These are phyloP conservation scores for Piper longum DNA, from an alignment of 164 flowering plant species.

Conservation along the genomic window DNA sequence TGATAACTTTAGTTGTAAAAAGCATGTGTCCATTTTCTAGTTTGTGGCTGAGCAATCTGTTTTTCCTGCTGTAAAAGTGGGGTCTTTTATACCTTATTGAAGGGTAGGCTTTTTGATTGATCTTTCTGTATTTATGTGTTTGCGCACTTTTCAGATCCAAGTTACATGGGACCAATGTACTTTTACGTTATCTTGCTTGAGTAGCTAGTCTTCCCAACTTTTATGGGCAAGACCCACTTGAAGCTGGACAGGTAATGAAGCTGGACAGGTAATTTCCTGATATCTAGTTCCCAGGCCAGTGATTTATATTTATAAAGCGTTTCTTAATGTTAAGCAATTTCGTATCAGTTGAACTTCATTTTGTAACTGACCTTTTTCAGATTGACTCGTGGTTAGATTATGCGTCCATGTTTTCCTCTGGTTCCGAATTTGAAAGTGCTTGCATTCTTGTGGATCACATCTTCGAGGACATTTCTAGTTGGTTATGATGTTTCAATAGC, in stretches of 20 bases:
- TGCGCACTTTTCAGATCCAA: constrained; percentile 19
- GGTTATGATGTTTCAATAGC: constrained; percentile 59
- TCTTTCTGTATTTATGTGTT: neutral
- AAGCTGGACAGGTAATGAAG: constrained; percentile 54
- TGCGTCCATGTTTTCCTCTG: constrained; percentile 39
- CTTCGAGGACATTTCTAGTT: constrained; percentile 47
- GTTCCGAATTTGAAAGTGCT: constrained; percentile 81
- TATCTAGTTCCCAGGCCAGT: neutral
- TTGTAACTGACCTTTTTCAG: constrained; percentile 18
- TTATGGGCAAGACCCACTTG: constrained; percentile 35
- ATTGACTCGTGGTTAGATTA: constrained; percentile 78
- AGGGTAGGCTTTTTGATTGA: neutral
- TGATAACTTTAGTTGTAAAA: neutral
- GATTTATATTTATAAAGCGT: too few relatives aligned
- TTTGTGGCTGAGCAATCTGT: neutral
- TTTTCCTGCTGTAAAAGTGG: neutral
- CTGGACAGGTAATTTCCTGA: constrained; percentile 38
- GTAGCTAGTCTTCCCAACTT: constrained; percentile 28
- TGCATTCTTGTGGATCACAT: constrained; percentile 44
- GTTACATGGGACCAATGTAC: constrained; percentile 35
- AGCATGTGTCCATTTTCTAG: too few relatives aligned
- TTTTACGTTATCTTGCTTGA: constrained; percentile 59
- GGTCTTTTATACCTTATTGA: neutral
- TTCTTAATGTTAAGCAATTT: too few relatives aligned
- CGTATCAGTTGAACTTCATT: too few relatives aligned